Evolutionary conservation across 192 early-diverging fungal species (phyloP).

Genomic region (Diversispora epigaea): DNA sequence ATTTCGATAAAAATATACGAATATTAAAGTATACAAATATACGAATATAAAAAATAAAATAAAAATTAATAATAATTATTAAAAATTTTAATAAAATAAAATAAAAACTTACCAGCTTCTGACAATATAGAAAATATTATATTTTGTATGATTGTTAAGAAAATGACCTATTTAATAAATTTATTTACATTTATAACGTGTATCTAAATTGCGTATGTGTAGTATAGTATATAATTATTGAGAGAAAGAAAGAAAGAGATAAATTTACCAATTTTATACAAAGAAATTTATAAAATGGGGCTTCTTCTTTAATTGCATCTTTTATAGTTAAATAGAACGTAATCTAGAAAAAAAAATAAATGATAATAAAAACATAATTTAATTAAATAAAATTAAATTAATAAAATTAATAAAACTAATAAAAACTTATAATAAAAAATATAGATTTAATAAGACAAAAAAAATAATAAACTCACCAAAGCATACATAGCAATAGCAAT

Average conservation of each 20-base stretch:
- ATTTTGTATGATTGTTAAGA: neutral
- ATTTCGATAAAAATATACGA: too few relatives aligned
- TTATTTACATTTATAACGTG: neutral
- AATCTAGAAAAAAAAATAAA: neutral
- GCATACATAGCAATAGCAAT: neutral
- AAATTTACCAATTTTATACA: neutral
- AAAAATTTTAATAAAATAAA: neutral
- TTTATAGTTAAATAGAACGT: neutral
- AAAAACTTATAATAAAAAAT: neutral
- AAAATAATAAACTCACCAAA: neutral
- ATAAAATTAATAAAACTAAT: too few relatives aligned
- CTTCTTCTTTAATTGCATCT: neutral
- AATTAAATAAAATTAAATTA: too few relatives aligned
- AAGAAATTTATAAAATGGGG: neutral
- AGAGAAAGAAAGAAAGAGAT: neutral
- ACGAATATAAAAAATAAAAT: too few relatives aligned
- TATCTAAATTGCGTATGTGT: too few relatives aligned
- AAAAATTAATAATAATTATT: too few relatives aligned
- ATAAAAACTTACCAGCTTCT: neutral
- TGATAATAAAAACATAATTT: neutral
- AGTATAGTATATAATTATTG: neutral
- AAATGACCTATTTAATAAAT: neutral
- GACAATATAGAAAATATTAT: neutral
- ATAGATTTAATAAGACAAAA: too few relatives aligned
- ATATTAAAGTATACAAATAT: neutral